Evolutionary conservation across 2,329 filamentous ascomycete species (phyloP), one percentile per base, ranked within the genome.

Genomic region (Rutstroemia sp.): DNA sequence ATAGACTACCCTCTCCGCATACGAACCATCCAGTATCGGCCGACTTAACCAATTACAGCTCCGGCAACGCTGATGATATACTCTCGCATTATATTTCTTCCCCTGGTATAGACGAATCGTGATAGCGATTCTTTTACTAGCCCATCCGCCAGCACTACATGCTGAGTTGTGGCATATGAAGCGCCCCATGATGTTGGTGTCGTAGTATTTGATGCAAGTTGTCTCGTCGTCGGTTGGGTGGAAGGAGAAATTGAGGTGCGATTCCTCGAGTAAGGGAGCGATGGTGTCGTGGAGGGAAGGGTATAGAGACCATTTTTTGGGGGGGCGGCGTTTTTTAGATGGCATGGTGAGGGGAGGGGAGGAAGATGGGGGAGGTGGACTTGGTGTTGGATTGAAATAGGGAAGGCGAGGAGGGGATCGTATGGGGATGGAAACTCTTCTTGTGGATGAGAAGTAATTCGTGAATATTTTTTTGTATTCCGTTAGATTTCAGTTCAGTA

Each of bases 61-160:
- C 53, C 67, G 69, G 61, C 72, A 76, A 7, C 69, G 67, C 62
- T 76, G 73, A 59, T 73, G 65, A 60, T 75, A 77, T 45, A 77
- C 73, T 56, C 71, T 64, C 46, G 72, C 73, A 61, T 76, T 77
- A 60, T 77, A 77, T 64, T 62, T 62, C 39, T 62, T 12, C 16
- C 55, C 62, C 3, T 59, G 45, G 62, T 75, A 76, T 62, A 72
- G 65, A 21, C 73, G 69, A 45, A 76, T 75, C 0, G 69, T 73
- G 42, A 75, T 72, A 19, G 73, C 70, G 54, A 75, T 71, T 59
- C 59, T 66, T 57, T 69, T 72, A 67, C 73, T 76, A 17, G 63
- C 60, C 73, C 73, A 76, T 49, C 68, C 71, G 6, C 23, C 56
- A 1, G 61, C 57, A 3, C 3, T 9, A 59, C 73, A 76, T 17